These are phyloP conservation scores for Periglandula ipomoeae DNA, from an alignment of 2,329 filamentous ascomycete genomes.

Conservation along the genomic window DNA sequence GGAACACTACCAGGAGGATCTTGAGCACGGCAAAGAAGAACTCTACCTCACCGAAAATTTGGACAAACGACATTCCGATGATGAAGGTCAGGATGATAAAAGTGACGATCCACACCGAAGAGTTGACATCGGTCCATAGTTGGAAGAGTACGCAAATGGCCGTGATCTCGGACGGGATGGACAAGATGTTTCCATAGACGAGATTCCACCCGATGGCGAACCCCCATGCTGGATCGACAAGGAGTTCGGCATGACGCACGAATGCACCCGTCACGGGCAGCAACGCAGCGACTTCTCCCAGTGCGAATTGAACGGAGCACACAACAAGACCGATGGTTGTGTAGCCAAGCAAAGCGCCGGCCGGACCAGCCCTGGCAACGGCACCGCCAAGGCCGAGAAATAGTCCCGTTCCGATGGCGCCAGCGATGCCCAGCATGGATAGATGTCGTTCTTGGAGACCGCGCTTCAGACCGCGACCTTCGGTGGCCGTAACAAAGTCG, in stretches of 20 bases:
- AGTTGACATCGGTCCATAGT: conserved; percentile 52
- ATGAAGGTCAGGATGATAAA: conserved; percentile 45
- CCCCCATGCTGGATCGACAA: conserved; percentile 52
- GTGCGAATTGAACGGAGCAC: conserved; percentile 47
- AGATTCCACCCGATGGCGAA: conserved; percentile 46
- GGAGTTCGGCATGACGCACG: conserved; percentile 49
- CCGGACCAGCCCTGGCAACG: conserved; percentile 39
- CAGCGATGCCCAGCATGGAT: conserved; percentile 54
- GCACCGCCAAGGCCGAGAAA: conserved; percentile 50
- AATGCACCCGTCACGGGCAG: conserved; percentile 55
- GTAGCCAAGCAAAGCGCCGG: conserved; percentile 42
- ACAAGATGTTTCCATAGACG: conserved; percentile 45
- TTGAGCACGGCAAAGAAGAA: conserved; percentile 44
- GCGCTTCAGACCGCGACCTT: conserved; percentile 39
- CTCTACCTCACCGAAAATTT: conserved; percentile 52
- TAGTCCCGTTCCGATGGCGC: conserved; percentile 51
- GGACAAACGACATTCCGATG: conserved; percentile 48
- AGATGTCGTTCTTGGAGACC: conserved; percentile 35
- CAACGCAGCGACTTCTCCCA: conserved; percentile 51
- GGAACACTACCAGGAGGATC: conserved; percentile 50
- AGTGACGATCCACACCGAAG: conserved; percentile 37
- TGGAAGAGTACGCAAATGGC: conserved; percentile 54
- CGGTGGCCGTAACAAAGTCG: conserved; percentile 37
- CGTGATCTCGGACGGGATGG: conserved; percentile 51
- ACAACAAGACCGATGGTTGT: conserved; percentile 47